These are phyloP conservation scores for Backusella circina DNA, from an alignment of 192 early-diverging fungal genomes.

Conservation along the genomic window DNA sequence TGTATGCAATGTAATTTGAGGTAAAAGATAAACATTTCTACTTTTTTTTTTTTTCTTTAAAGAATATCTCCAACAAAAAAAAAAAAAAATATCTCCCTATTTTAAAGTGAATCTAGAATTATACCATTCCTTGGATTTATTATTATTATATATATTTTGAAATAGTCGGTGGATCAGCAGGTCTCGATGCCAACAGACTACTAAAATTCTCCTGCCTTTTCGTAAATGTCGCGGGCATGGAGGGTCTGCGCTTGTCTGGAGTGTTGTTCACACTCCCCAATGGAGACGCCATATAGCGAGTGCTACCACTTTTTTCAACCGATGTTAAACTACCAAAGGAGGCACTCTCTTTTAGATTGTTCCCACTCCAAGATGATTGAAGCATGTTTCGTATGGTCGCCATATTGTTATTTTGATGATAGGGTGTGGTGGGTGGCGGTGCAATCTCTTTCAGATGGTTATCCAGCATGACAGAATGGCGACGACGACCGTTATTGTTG, in stretches of 20 bases:
- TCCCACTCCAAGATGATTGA: conserved; percentile 23
- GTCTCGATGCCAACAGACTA: background rate
- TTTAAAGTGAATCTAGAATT: conserved; percentile 20
- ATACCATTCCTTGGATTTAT: background rate
- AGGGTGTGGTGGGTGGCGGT: background rate
- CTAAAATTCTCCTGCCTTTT: background rate
- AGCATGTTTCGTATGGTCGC: conserved; percentile 20
- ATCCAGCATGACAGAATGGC: background rate
- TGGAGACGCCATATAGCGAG: background rate
- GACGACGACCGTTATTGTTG: background rate
- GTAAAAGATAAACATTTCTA: background rate
- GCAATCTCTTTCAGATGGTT: background rate
- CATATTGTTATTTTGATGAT: background rate
- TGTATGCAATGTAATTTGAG: too few relatives aligned
- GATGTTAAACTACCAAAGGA: conserved; percentile 11
- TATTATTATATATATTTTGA: background rate
- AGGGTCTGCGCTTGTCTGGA: background rate
- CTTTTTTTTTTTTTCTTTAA: background rate
- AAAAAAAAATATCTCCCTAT: too few relatives aligned
- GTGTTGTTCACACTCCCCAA: background rate
- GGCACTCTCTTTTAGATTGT: conserved; percentile 10
- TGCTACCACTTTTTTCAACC: background rate
- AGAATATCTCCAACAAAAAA: background rate
- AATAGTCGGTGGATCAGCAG: background rate
- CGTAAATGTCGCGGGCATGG: conserved; percentile 8